Percentiles rank a stretch among this genome's conserved stretches.
phyloP scores from a whole-genome alignment of 2,329 filamentous ascomycete genomes.

The Orbilia javanica region DNA sequence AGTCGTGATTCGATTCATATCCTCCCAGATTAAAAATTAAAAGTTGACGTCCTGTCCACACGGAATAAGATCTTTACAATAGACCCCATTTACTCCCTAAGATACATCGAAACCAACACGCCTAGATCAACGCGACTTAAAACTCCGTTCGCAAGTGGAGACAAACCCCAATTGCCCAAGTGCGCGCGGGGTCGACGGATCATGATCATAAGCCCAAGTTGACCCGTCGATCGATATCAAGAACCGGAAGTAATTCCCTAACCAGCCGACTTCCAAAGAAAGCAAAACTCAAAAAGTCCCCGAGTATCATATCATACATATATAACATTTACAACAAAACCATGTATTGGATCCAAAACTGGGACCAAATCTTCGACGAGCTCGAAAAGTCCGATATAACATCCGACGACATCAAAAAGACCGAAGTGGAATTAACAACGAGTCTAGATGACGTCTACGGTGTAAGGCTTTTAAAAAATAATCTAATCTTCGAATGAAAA shows the following conservation, averaged over 20 bases:
- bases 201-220: background rate
- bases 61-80: no score
- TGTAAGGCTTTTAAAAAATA: no score
- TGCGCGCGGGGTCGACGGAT: background rate
- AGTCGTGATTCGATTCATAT: no score
- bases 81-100: no score
- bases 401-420: background rate
- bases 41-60: no score
- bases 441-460: background rate
- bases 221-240: background rate
- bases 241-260: no score
- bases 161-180: background rate
- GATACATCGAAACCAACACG: no score
- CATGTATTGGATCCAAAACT: background rate
- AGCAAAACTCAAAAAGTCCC: no score
- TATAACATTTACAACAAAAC: background rate
- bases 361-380: conserved; percentile 7
- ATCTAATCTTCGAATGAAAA: background rate
- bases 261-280: no score
- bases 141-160: background rate
- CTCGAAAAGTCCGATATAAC: background rate
- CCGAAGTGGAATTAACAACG: background rate
- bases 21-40: no score
- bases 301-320: background rate
- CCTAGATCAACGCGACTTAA: background rate